Evolutionary conservation across 306 rosid genomes (phyloP).

Genomic region (Styphnolobium japonicum): DNA sequence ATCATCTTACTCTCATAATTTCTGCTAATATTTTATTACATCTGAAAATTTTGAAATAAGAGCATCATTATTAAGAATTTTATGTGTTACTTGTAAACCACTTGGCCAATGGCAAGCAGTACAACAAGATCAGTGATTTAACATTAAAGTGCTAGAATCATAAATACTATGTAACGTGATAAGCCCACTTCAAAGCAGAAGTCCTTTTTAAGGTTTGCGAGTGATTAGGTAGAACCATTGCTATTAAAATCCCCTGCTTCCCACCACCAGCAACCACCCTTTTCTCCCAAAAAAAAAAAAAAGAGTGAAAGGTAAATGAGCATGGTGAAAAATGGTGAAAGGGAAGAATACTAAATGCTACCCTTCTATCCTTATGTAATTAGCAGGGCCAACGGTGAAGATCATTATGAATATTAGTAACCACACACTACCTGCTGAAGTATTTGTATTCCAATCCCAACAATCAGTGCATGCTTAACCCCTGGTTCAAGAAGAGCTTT

Average conservation of each 20-base stretch:
- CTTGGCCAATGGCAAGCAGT: constrained; percentile 3
- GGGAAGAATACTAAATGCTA: background rate
- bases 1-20: background rate
- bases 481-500: constrained; percentile 78
- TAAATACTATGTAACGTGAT: background rate
- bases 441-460: constrained; percentile 78
- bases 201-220: background rate
- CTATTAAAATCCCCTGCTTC: background rate
- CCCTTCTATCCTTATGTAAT: background rate
- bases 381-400: background rate
- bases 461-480: constrained; percentile 68
- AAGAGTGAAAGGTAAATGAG: background rate
- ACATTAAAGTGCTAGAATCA: background rate
- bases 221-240: background rate
- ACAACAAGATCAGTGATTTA: background rate
- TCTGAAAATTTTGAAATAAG: background rate
- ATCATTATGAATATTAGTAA: constrained; percentile 16
- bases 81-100: background rate
- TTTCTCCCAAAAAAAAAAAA: background rate
- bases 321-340: background rate
- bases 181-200: background rate
- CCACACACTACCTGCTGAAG: constrained; percentile 73
- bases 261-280: background rate
- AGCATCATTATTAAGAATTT: background rate
- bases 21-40: background rate